These are phyloP conservation scores for Kernera saxatilis DNA, from an alignment of 345 rosid genomes.

Conservation along the genomic window DNA sequence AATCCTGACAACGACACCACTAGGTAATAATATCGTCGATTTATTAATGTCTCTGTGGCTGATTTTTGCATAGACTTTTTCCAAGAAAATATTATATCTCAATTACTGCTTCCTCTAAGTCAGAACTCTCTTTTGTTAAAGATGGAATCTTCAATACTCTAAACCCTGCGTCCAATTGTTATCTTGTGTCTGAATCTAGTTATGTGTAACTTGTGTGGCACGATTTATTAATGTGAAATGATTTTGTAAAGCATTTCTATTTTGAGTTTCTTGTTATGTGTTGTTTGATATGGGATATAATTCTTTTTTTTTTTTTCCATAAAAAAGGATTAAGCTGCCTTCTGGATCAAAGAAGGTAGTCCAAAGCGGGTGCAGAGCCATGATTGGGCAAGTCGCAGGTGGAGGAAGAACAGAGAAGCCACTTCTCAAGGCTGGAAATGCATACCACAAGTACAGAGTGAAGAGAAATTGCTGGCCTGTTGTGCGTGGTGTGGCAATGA, in stretches of 20 bases:
- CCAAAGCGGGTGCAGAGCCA: conserved; percentile 57
- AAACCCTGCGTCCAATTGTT: too few species aligned
- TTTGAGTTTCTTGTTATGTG: background rate
- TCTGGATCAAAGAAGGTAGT: conserved; percentile 58
- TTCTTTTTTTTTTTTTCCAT: too few species aligned
- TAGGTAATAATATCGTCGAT: conserved; percentile 16
- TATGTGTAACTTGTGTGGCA: too few species aligned
- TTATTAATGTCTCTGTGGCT: background rate
- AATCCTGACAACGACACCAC: conserved; percentile 32
- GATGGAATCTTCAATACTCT: too few species aligned
- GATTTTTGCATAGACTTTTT: too few species aligned
- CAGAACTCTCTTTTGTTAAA: too few species aligned
- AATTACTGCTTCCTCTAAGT: too few species aligned
- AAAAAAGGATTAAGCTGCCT: conserved; percentile 61
- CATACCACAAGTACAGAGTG: conserved; percentile 56
- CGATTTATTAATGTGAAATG: background rate
- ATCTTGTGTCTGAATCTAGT: too few species aligned
- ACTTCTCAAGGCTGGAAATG: conserved; percentile 63
- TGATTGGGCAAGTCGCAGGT: conserved; percentile 65
- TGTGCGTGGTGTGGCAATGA: conserved; percentile 82
- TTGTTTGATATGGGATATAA: too few species aligned
- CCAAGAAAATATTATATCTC: too few species aligned
- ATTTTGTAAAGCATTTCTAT: background rate
- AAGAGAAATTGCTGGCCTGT: conserved; percentile 75
- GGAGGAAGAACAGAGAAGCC: conserved; percentile 83